These are phyloP conservation scores for Pezicula radicicola DNA, from an alignment of 2,329 filamentous ascomycete genomes.

Conservation along the genomic window DNA sequence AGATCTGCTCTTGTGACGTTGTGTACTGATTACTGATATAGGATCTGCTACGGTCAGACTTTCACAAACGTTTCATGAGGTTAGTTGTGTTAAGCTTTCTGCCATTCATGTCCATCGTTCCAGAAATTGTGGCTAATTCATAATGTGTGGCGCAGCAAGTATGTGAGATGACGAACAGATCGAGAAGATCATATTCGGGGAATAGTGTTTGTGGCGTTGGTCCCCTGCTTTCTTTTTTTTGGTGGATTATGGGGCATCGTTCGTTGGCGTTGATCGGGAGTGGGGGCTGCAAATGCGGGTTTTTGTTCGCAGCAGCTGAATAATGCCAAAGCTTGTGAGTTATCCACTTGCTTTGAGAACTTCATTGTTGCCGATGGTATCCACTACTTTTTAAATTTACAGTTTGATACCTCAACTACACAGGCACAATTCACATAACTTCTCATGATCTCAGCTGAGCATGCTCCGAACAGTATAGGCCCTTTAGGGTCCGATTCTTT, in stretches of 20 bases:
- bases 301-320: too few relatives aligned
- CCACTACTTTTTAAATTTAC: too few relatives aligned
- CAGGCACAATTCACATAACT: too few relatives aligned
- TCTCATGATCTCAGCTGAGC: too few relatives aligned
- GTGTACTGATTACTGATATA: conserved; percentile 30
- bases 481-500: too few relatives aligned
- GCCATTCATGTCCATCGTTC: neutral
- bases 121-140: conserved; percentile 12
- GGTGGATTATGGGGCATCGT: neutral
- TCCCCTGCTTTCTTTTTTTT: neutral
- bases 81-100: conserved; percentile 15
- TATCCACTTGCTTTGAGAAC: too few relatives aligned
- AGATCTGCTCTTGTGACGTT: conserved; percentile 1
- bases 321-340: too few relatives aligned
- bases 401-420: too few relatives aligned
- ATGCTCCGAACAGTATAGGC: too few relatives aligned
- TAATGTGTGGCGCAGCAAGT: conserved; percentile 19
- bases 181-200: neutral
- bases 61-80: conserved; percentile 95
- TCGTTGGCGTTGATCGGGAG: neutral
- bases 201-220: conserved; percentile 6
- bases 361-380: too few relatives aligned
- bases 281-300: neutral
- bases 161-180: conserved; percentile 27
- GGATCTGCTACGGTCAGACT: conserved; percentile 90